Evolutionary conservation across 305 asterid genomes (phyloP), one percentile per base, ranked within the genome.

Genomic region (Rubia occidens): DNA sequence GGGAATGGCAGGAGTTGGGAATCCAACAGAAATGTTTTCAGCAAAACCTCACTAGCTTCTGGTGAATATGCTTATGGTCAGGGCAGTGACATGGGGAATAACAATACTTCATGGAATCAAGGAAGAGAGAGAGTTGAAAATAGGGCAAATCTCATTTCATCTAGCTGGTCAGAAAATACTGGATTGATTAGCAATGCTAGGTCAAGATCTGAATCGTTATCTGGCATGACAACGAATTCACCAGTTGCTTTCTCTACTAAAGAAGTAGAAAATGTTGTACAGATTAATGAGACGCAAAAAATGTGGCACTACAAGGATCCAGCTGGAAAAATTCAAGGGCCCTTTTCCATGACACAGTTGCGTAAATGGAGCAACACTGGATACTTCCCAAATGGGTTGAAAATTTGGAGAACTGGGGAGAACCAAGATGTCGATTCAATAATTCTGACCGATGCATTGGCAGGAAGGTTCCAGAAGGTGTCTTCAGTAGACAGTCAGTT

Each of bases 361-460:
- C 94, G 92, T 59, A 95, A 91, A 82, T 95, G 99, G 99, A 91
- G 81, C 85, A 95, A 86, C 79, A 82, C 94, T 9, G 96, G 98
- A 68, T 95, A 91, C 71, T 95, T 95, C 61, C 99, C 99, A 21
- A 80, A 87, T 73, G 86, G 82, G 76, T 80, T 95, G 66, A 85
- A 68, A 78, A 88, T 91, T 75, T 95, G 99, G 99, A 91, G 76
- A 86, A 59, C 77, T 32, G 67, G 78, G 2, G 89, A 87, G 37
- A 88, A 64, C 20, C 83, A 77, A 76, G 96, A 85, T 8, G 58
- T 51, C n/a, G 88, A 87, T 53, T 80, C 90, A 69, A 47, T 85
- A 44, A 88, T 81, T 81, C 82, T 95, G 71, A 82, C 86, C 37
- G 92, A 91, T 75, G 98, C 89, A 14, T 78, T 91, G 82, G 92